These are phyloP conservation scores for Kregervanrija pseudodelftensis DNA, from an alignment of 805 yeast species.

Conservation along the genomic window DNA sequence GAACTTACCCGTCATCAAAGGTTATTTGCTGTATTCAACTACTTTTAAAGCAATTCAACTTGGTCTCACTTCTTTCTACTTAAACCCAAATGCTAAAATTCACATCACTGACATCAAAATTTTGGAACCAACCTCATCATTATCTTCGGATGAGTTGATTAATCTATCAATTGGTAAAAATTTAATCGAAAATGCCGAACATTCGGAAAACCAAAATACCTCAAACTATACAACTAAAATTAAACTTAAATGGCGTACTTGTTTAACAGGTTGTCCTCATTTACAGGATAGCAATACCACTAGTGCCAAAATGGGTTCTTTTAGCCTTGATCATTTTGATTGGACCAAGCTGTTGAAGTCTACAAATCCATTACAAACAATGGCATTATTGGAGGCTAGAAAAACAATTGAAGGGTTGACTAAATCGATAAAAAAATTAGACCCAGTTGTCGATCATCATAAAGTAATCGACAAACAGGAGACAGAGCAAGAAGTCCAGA, in stretches of 20 bases:
- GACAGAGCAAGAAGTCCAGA: constrained; percentile 19
- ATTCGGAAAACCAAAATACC: constrained; percentile 13
- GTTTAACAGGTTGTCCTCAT: constrained; percentile 45
- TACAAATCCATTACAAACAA: constrained; percentile 7
- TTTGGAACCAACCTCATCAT: constrained; percentile 23
- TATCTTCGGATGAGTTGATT: constrained; percentile 21
- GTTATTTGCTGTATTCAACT: constrained; percentile 48
- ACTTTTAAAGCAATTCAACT: constrained; percentile 51
- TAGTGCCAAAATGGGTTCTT: constrained; percentile 22
- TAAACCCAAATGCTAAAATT: constrained; percentile 44
- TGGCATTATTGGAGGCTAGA: constrained; percentile 8
- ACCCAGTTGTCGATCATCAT: neutral
- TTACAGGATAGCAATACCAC: constrained; percentile 24
- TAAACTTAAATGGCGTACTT: constrained; percentile 50
- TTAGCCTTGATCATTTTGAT: constrained; percentile 15
- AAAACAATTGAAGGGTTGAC: constrained; percentile 9
- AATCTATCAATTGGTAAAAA: constrained; percentile 20
- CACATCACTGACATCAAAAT: constrained; percentile 40
- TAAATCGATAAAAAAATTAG: constrained; percentile 4
- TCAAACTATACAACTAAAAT: constrained; percentile 41
- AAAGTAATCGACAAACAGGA: neutral
- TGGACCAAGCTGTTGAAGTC: constrained; percentile 14
- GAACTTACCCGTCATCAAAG: constrained; percentile 49
- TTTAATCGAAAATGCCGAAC: constrained; percentile 9
- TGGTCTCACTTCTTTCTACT: constrained; percentile 45